Base-by-base conservation (phyloP, 1,284 basidiomycete species). In the Puccinia brachypodii region DNA sequence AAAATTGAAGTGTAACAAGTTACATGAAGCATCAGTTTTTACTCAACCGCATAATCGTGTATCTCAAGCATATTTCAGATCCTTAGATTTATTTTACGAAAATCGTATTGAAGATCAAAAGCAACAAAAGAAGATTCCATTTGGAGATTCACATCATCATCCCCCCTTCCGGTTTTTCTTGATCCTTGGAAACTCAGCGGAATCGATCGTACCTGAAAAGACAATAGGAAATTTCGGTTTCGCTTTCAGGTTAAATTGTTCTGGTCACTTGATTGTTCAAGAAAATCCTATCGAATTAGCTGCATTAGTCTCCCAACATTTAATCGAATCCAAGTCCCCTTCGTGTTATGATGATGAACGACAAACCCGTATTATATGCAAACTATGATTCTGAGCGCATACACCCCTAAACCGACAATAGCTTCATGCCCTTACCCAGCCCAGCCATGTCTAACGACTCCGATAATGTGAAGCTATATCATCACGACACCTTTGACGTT, bases 11-110 rank as follows among this genome's bases (percentile, higher is more conserved):
- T 85, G 84, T 68, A 76, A 82, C 53, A 85, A 85, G 38, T 84
- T 84, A 83, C 83, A 84, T 72, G 85, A 86, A 75, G 84, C 85
- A 2, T 83, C 83, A 3, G 84, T 84, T 8, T 86, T 85, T 69
- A 76, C 71, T 9, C 56, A 80, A 16, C 83, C 84, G 0, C 84
- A 82, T 72, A 83, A 83, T 13, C 83, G 83, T 2, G 82, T 82
- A 2, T 33, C n/a, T 9, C 19, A 42, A 42, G 66, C 83, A 58
- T 84, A 83, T 47, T 22, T 42, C 22, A 42, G 42, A 3, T 82
- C 84, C 1, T 78, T 74, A 0, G 79, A 78, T 8, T 74, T 84
- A 25, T 66, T 85, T 47, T 13, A 82, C 16, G 28, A 47, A 53
- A 22, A 22, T 28, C 44, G 28, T n/a, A 22, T 8, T 8, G 19